Conservation (phyloP, 805 yeast species). For the Nakazawaea ernobii region DNA sequence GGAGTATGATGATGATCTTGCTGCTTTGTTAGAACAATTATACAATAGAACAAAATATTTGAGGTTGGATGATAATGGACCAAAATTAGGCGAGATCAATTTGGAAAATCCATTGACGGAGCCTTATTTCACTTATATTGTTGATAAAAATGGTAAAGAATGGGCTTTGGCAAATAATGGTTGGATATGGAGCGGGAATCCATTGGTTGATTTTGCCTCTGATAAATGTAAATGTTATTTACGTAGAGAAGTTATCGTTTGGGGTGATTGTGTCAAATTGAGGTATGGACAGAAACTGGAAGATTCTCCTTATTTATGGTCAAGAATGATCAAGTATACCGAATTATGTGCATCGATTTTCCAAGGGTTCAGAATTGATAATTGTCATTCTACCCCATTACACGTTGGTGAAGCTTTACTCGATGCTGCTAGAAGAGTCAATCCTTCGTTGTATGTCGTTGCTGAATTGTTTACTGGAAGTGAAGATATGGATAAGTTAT, state of each 20-base stretch:
- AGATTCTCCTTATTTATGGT: constrained; percentile 90
- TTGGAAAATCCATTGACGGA: constrained; percentile 63
- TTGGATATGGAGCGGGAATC: constrained; percentile 98
- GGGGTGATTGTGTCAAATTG: constrained; percentile 96
- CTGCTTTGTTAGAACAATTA: constrained; percentile 61
- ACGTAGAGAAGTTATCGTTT: constrained; percentile 87
- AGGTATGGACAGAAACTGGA: constrained; percentile 73
- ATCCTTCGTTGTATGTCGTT: constrained; percentile 85
- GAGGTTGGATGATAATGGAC: constrained; percentile 78
- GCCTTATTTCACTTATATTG: constrained; percentile 79
- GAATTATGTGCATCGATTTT: constrained; percentile 66
- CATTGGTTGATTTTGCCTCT: constrained; percentile 90
- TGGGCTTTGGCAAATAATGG: constrained; percentile 91
- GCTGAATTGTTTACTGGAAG: constrained; percentile 95
- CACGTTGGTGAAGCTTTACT: constrained; percentile 88
- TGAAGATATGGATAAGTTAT: constrained; percentile 82
- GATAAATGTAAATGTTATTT: constrained; percentile 71
- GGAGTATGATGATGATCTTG: constrained; percentile 69
- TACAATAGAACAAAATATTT: constrained; percentile 71
- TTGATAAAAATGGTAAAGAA: constrained; percentile 41
- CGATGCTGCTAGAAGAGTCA: constrained; percentile 79
- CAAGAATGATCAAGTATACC: constrained; percentile 76
- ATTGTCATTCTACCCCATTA: constrained; percentile 93
- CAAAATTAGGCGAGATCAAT: constrained; percentile 64
- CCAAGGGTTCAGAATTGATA: constrained; percentile 88